These are phyloP conservation scores for Heracleum sosnowskyi DNA, from an alignment of 129 eudicot genomes.

Conservation along the genomic window DNA sequence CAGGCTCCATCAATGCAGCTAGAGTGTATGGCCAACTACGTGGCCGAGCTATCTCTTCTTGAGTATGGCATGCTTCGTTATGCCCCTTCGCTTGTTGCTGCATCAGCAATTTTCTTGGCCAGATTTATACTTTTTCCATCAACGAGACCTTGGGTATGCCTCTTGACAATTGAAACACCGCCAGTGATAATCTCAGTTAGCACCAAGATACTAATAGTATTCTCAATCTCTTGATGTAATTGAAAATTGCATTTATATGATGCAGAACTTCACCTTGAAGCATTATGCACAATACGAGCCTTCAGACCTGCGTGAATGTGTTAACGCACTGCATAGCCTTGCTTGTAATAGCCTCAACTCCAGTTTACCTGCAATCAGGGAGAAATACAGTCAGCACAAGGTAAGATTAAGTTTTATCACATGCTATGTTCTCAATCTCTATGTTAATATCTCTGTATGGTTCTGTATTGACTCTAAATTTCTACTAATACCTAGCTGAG, in stretches of 20 bases:
- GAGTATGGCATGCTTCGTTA: slow-evolving; percentile 76
- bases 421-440: too few relatives aligned
- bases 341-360: slow-evolving; percentile 46
- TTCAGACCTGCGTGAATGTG: slow-evolving; percentile 64
- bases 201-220: neutral
- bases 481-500: too few relatives aligned
- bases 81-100: slow-evolving; percentile 77
- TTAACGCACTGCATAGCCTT: slow-evolving; percentile 60
- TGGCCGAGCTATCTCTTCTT: slow-evolving; percentile 81
- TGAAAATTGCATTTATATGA: neutral
- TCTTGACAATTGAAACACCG: neutral
- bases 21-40: slow-evolving; percentile 77
- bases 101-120: slow-evolving; percentile 85
- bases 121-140: slow-evolving; percentile 51
- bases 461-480: too few relatives aligned
- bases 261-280: slow-evolving; percentile 69
- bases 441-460: too few relatives aligned
- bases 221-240: neutral
- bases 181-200: neutral
- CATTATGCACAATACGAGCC: slow-evolving; percentile 83
- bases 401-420: slow-evolving; percentile 14
- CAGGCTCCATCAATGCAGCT: slow-evolving; percentile 81
- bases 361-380: slow-evolving; percentile 83
- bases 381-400: slow-evolving; percentile 96
- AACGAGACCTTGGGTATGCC: slow-evolving; percentile 77